A percentile compares a stretch with the other conserved stretches of the same genome.
Evolutionary conservation across 345 rosid genomes (phyloP).

Genomic region (Garcia nutans): DNA sequence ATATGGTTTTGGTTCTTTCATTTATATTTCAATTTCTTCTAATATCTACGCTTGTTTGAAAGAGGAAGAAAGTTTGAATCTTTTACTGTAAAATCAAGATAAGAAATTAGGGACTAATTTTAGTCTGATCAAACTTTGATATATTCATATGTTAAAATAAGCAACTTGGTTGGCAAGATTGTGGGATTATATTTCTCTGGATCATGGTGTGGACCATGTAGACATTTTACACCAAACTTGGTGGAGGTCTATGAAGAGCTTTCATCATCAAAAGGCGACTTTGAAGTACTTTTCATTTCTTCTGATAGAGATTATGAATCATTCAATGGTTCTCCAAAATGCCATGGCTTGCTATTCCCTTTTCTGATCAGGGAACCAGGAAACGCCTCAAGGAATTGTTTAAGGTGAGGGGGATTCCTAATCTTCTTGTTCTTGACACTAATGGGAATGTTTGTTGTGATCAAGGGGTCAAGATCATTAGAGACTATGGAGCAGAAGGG

Average conservation of each 20-base stretch:
- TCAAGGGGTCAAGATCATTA: constrained; percentile 18
- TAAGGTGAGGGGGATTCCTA: constrained; percentile 29
- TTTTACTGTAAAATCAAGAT: no score
- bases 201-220: constrained; percentile 23
- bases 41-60: no score
- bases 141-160: constrained; percentile 3
- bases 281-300: constrained; percentile 38
- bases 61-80: no score
- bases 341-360: constrained; percentile 48
- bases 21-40: no score
- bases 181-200: constrained; percentile 33
- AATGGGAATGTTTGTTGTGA: constrained; percentile 23
- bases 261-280: constrained; percentile 13
- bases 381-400: constrained; percentile 33
- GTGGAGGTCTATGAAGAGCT: constrained; percentile 20
- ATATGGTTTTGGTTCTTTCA: not conserved
- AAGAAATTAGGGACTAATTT: no score
- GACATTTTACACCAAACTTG: constrained; percentile 21
- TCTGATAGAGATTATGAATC: constrained; percentile 35
- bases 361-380: constrained; percentile 21
- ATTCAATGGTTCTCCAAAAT: constrained; percentile 29
- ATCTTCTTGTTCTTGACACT: constrained; percentile 24
- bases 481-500: constrained; percentile 34
- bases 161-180: constrained; percentile 26
- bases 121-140: not conserved